Conservation (phyloP, 345 rosid species). For the Pistacia vera region DNA sequence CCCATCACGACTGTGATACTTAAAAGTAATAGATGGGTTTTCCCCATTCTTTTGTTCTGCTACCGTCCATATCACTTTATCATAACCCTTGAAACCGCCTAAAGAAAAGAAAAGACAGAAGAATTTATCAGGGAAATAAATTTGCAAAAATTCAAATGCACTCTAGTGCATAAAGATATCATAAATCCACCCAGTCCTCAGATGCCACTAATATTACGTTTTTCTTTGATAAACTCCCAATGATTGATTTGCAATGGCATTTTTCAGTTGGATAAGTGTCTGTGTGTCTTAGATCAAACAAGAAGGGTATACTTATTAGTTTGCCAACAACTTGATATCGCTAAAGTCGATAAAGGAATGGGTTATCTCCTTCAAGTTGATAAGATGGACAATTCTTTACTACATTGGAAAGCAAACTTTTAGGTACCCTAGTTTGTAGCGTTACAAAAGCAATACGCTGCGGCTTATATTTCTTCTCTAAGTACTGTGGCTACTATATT, state of each 20-base stretch:
- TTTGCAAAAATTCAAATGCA: background rate
- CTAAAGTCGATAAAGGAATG: too few species aligned
- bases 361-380: background rate
- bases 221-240: background rate
- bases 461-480: background rate
- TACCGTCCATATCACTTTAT: constrained; percentile 82
- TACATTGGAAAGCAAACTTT: background rate
- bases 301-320: background rate
- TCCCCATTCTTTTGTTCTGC: constrained; percentile 60
- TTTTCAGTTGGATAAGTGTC: background rate
- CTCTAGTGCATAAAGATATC: background rate
- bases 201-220: constrained; percentile 19
- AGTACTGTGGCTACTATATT: background rate
- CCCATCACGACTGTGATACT: constrained; percentile 70
- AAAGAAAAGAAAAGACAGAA: constrained; percentile 5
- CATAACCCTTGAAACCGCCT: constrained; percentile 93
- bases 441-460: background rate
- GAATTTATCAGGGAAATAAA: background rate
- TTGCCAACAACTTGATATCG: background rate
- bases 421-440: background rate
- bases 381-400: background rate
- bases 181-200: constrained; percentile 7
- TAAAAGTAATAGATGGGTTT: constrained; percentile 72
- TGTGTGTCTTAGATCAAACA: background rate
- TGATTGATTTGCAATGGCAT: background rate